Evolutionary conservation across 768 basidiomycete genomes (phyloP).

Genomic region (Antrodiella citrinella): DNA sequence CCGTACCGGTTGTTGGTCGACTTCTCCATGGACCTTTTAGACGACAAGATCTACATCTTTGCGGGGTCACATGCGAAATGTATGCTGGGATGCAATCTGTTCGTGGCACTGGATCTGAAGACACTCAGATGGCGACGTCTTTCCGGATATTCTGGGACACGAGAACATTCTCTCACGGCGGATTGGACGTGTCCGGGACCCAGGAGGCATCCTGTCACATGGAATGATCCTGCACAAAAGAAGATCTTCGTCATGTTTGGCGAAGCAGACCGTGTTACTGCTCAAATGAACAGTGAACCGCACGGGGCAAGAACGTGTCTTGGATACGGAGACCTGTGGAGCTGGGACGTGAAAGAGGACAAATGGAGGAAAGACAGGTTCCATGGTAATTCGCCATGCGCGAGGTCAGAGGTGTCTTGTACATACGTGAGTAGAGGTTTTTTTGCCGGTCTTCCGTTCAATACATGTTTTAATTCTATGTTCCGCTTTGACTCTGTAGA

Average conservation of each 20-base stretch:
- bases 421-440: conserved; percentile 27
- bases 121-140: conserved; percentile 26
- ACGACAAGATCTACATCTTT: conserved; percentile 31
- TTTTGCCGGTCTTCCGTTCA: too few species aligned
- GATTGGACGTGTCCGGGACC: conserved; percentile 25
- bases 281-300: conserved; percentile 17
- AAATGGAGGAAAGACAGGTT: conserved; percentile 27
- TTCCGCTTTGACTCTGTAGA: too few species aligned
- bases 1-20: conserved; percentile 9
- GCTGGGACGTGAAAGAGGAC: conserved; percentile 23
- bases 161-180: conserved; percentile 5
- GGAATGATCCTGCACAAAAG: conserved; percentile 23
- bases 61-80: conserved; percentile 25
- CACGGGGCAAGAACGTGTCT: conserved; percentile 18
- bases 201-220: conserved; percentile 26
- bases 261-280: conserved; percentile 26
- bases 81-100: conserved; percentile 28
- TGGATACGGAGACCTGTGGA: conserved; percentile 29
- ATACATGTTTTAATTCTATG: background rate
- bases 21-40: conserved; percentile 14
- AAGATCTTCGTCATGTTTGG: conserved; percentile 29
- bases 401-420: conserved; percentile 26
- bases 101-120: conserved; percentile 29
- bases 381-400: conserved; percentile 26
- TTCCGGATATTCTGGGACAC: conserved; percentile 6